Percentiles rank a stretch among this genome's conserved stretches.
Evolutionary conservation across 2,329 filamentous ascomycete species (phyloP).

Genomic region (Sporothrix brunneoviolacea): DNA sequence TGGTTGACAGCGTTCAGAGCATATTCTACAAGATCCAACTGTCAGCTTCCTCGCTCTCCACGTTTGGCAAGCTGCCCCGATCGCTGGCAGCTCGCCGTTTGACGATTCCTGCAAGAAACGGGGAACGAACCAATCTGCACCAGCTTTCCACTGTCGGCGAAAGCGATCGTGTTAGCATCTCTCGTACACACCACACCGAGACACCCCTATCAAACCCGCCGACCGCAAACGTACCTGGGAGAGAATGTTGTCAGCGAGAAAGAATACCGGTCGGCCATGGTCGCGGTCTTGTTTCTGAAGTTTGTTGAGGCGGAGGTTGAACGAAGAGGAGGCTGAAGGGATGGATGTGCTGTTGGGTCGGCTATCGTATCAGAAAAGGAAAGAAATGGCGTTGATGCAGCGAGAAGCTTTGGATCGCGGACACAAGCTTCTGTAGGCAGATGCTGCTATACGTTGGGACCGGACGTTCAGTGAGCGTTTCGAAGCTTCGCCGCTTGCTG

Average conservation of each 20-base stretch:
- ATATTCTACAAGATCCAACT: slow-evolving; percentile 63
- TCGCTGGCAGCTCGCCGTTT: neutral
- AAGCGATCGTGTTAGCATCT: slow-evolving; percentile 7
- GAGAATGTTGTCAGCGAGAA: slow-evolving; percentile 99
- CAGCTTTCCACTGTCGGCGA: slow-evolving; percentile 74
- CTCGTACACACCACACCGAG: no score
- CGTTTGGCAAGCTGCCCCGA: neutral
- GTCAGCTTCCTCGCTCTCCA: neutral
- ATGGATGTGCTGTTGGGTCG: no score
- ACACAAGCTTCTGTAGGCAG: slow-evolving; percentile 4
- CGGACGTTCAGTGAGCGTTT: slow-evolving; percentile 1
- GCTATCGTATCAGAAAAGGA: neutral
- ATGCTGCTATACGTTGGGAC: slow-evolving; percentile 11
- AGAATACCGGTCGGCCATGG: slow-evolving; percentile 96
- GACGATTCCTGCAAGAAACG: neutral
- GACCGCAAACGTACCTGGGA: slow-evolving; percentile 65
- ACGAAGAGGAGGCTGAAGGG: no score
- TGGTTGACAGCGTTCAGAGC: slow-evolving; percentile 98
- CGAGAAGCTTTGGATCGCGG: no score
- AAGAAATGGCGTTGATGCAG: no score
- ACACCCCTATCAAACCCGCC: no score
- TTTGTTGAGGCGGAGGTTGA: neutral
- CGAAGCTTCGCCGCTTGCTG: slow-evolving; percentile 9
- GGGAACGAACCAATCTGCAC: slow-evolving; percentile 74
- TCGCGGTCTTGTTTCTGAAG: slow-evolving; percentile 21